Evolutionary conservation across 441 rosid genomes (phyloP), one percentile per base, ranked within the genome.

Genomic region (Populus trichocarpa): DNA sequence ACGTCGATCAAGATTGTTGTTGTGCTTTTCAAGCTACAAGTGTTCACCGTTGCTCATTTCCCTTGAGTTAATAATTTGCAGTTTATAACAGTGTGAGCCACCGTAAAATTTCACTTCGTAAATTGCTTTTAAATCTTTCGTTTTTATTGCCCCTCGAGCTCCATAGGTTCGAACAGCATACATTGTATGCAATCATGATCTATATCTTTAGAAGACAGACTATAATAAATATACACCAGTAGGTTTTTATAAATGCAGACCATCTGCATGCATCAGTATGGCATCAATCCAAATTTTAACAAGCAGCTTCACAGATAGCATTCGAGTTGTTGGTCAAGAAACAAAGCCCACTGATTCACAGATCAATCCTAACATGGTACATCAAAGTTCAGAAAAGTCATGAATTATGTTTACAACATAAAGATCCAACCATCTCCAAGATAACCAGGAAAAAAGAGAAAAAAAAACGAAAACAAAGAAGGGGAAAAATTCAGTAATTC

Each of bases 401-500:
- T 30, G 32, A 50, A 53, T 53, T 53, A 53, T 53, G 61, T 0
- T 5, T 53, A 53, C 61, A 53, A 6, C 22, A 53, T 30, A 6
- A 53, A 53, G 61, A 53, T 53, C n/a, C 61, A 6, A 53, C 61
- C n/a, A 53, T 16, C 61, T 35, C 8, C 59, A 59, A 38, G 28
- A 70, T 59, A 70, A 1, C 28, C 5, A 12, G 12, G 32, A 30
- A 30, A 30, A 30, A 30, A 2, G 30, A 30, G 3, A 2, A 59
- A 13, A 33, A 40, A 30, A 3, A 3, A 30, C 32, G n/a, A 53
- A 50, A 30, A 20, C 1, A 36, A 28, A 30, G 30, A 28, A 28
- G 64, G 23, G 4, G 32, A 30, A 30, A 46, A 77, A 61, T 16
- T 73, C 79, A 40, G 64, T 75, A 4, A 75, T 65, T 77, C 81